phyloP scores from a whole-genome alignment of 1,284 basidiomycete genomes.

The Malassezia pachydermatis region DNA sequence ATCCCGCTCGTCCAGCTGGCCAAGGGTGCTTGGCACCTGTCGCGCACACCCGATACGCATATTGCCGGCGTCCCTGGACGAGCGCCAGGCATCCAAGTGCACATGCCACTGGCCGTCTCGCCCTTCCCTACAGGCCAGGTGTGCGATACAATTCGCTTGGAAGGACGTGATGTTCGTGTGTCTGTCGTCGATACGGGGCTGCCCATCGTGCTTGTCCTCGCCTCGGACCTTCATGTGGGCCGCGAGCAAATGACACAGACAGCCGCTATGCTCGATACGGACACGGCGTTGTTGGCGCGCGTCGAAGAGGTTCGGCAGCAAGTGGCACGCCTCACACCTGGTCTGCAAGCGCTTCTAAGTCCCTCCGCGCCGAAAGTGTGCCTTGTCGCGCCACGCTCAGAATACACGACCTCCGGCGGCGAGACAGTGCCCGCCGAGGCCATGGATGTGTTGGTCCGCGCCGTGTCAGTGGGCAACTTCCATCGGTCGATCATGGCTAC shows the following conservation, averaged over 20 bases:
- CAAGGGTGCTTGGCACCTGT: constrained; percentile 19
- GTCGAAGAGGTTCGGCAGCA: constrained; percentile 29
- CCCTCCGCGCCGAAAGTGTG: constrained; percentile 43
- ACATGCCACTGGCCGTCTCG: constrained; percentile 25
- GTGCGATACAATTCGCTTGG: constrained; percentile 21
- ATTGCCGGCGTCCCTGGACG: constrained; percentile 44
- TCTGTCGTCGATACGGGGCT: constrained; percentile 40
- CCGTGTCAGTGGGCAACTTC: constrained; percentile 35
- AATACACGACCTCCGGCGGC: constrained; percentile 31
- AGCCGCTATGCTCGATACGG: constrained; percentile 29
- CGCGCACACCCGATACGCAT: constrained; percentile 20
- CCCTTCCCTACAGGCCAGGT: constrained; percentile 27
- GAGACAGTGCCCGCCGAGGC: constrained; percentile 6
- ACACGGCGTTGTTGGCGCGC: constrained; percentile 20
- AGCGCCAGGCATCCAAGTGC: constrained; percentile 31
- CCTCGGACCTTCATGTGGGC: constrained; percentile 15
- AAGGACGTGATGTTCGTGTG: constrained; percentile 19
- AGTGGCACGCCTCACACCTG: constrained; percentile 20
- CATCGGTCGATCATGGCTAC: constrained; percentile 42
- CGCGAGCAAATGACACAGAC: constrained; percentile 11
- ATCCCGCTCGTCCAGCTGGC: constrained; percentile 20
- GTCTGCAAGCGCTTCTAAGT: constrained; percentile 19
- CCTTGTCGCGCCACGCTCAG: constrained; percentile 28
- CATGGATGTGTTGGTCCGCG: constrained; percentile 35
- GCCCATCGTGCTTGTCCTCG: constrained; percentile 37